A percentile compares a stretch with the other conserved stretches of the same genome.
Conservation (phyloP, 2,329 filamentous ascomycete species). For the Orbilia oligospora region DNA sequence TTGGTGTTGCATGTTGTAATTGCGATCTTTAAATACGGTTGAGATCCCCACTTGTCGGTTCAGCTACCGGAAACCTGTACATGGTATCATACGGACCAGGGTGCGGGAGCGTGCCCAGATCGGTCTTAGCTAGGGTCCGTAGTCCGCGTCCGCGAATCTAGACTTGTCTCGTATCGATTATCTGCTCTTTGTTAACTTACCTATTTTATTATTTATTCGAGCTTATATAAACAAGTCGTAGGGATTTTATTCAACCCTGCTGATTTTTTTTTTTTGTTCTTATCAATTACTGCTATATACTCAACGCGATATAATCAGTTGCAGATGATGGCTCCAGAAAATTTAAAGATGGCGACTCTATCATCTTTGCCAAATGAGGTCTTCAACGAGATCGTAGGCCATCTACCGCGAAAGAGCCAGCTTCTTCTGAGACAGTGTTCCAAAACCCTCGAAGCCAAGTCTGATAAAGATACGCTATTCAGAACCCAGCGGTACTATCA, state of each 20-base stretch:
- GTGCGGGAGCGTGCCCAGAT: not conserved
- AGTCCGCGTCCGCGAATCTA: not conserved
- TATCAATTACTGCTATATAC: no score
- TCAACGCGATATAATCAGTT: no score
- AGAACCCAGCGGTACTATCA: conserved; percentile 8
- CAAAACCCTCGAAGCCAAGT: not conserved
- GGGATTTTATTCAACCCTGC: no score
- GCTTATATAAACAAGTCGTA: no score
- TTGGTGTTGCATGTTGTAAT: not conserved
- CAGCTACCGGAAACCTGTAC: no score
- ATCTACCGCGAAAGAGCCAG: conserved; percentile 6
- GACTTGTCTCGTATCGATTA: no score
- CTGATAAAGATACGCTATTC: conserved; percentile 10
- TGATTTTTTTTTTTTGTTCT: no score
- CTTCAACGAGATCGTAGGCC: conserved; percentile 13
- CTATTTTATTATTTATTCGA: no score
- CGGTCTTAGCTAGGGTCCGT: not conserved
- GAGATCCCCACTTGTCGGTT: not conserved
- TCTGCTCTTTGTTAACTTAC: no score
- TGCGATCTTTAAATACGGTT: not conserved
- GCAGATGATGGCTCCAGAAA: no score
- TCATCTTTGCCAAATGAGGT: conserved; percentile 21
- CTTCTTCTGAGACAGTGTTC: conserved; percentile 29
- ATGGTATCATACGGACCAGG: no score
- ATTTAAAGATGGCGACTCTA: conserved; percentile 29